Evolutionary conservation across 2,329 filamentous ascomycete genomes (phyloP).

Genomic region (Aspergillus niger): DNA sequence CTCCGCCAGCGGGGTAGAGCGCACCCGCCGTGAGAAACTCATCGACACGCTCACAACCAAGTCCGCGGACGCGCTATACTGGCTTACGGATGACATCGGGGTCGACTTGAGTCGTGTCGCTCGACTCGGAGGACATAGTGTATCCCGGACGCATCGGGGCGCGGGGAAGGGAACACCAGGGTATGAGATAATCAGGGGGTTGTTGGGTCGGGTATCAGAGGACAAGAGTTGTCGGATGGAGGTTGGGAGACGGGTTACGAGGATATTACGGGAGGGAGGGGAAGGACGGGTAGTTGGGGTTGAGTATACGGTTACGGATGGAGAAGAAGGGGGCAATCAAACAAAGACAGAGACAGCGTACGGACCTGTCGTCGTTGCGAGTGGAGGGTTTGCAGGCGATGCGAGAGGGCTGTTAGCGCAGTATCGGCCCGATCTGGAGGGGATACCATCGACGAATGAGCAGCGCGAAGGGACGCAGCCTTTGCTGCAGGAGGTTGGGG

Average conservation of each 20-base stretch:
- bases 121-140: slow-evolving; percentile 61
- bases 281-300: slow-evolving; percentile 53
- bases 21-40: slow-evolving; percentile 44
- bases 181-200: slow-evolving; percentile 57
- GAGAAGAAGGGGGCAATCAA: slow-evolving; percentile 30
- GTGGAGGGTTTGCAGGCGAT: slow-evolving; percentile 66
- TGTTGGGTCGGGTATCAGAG: slow-evolving; percentile 55
- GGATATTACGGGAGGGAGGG: slow-evolving; percentile 44
- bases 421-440: slow-evolving; percentile 61
- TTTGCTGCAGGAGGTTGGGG: slow-evolving; percentile 44
- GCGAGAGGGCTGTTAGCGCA: slow-evolving; percentile 57
- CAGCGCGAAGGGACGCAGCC: slow-evolving; percentile 57
- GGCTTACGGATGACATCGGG: slow-evolving; percentile 59
- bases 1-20: slow-evolving; percentile 32
- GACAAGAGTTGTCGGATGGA: slow-evolving; percentile 53
- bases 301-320: slow-evolving; percentile 43
- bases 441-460: slow-evolving; percentile 66
- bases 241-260: slow-evolving; percentile 57
- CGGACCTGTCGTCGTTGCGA: slow-evolving; percentile 62
- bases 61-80: slow-evolving; percentile 56
- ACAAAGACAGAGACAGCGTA: slow-evolving; percentile 37
- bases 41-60: slow-evolving; percentile 52
- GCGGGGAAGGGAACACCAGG: slow-evolving; percentile 58
- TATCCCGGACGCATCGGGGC: slow-evolving; percentile 60
- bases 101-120: slow-evolving; percentile 62